Conservation (phyloP, 2,329 filamentous ascomycete genomes). For the Fusarium oxysporum region DNA sequence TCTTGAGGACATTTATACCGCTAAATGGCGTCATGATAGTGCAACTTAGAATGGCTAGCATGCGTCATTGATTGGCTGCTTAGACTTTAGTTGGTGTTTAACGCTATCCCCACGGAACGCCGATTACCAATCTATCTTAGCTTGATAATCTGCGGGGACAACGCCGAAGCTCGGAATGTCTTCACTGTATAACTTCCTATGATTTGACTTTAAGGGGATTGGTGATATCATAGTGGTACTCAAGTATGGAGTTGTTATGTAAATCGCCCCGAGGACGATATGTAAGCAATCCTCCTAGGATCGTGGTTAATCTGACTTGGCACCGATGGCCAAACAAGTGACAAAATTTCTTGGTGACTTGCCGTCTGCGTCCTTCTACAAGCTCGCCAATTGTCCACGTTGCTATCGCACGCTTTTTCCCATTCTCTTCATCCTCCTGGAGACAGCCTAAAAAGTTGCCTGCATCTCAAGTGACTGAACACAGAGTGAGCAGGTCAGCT, state of each 20-base stretch:
- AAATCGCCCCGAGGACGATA: not conserved
- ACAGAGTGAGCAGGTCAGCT: rapidly evolving
- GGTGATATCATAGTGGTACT: not conserved
- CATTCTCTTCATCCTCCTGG: not conserved
- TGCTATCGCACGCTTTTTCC: not conserved
- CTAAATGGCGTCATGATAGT: not conserved
- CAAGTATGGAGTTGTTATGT: not conserved
- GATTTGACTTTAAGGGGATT: not conserved
- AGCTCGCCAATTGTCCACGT: not conserved
- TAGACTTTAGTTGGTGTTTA: not conserved
- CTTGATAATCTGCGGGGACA: not conserved
- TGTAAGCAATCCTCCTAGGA: not conserved
- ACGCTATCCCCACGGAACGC: not conserved
- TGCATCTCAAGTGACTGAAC: not conserved
- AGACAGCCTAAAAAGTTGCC: not conserved
- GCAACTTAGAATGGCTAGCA: not conserved
- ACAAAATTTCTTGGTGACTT: not conserved
- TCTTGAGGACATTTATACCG: not conserved
- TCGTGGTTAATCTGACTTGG: not conserved
- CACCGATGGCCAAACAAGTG: not conserved
- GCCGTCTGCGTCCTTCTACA: not conserved
- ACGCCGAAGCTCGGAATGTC: not conserved
- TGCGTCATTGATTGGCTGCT: not conserved
- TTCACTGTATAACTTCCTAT: not conserved
- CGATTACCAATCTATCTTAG: slow-evolving; percentile 7